Evolutionary conservation across 2,329 filamentous ascomycete genomes (phyloP).

Genomic region (Cytospora piceae): DNA sequence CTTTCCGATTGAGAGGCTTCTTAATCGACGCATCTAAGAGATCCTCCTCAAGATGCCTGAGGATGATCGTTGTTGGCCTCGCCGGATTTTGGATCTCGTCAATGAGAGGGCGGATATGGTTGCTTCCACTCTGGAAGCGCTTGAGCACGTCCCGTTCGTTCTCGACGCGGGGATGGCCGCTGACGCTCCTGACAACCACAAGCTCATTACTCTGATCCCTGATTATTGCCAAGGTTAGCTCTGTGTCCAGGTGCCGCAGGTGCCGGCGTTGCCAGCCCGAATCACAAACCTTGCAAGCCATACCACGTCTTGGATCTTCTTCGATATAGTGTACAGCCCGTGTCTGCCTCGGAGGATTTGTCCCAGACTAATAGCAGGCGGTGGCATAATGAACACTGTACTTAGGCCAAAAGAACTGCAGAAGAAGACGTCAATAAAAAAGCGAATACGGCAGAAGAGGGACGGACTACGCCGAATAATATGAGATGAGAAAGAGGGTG

Average conservation of each 20-base stretch:
- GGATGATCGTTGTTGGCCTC: slow-evolving; percentile 10
- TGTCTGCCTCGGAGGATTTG: slow-evolving; percentile 2
- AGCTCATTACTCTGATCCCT: slow-evolving; percentile 2
- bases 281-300: slow-evolving; percentile 3
- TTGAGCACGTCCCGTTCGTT: slow-evolving; percentile 11
- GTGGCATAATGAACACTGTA: not conserved
- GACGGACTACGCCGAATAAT: not conserved
- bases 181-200: slow-evolving; percentile 18
- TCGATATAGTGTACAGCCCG: not conserved
- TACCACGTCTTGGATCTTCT: slow-evolving; percentile 6
- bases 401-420: not conserved
- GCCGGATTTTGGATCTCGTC: slow-evolving; percentile 16
- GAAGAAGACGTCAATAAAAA: not conserved
- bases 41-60: slow-evolving; percentile 34
- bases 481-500: not conserved
- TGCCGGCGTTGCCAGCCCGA: not conserved
- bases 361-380: slow-evolving; percentile 25
- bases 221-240: not conserved
- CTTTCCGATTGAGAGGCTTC: slow-evolving; percentile 34
- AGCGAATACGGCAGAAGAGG: not conserved
- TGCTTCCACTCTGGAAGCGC: slow-evolving; percentile 12
- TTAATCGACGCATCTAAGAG: slow-evolving; percentile 35
- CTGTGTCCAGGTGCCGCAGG: not conserved
- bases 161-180: slow-evolving; percentile 15
- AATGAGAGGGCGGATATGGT: slow-evolving; percentile 13